phyloP scores from a whole-genome alignment of 1,284 basidiomycete species.

The Malassezia japonica region DNA sequence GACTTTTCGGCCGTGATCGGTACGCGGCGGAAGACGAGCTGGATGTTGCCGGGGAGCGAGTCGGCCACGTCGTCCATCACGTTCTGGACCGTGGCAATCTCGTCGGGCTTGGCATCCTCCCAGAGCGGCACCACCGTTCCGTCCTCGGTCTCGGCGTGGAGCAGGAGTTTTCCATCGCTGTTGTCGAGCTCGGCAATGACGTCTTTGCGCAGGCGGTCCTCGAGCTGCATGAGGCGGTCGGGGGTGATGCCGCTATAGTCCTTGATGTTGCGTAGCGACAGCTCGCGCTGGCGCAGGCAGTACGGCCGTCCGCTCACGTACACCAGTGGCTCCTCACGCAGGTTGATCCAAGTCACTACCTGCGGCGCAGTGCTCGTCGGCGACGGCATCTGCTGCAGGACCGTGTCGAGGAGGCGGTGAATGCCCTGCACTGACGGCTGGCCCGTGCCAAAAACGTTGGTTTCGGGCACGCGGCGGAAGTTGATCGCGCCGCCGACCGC shows the following conservation, averaged over 20 bases:
- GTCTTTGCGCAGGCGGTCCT: slow-evolving; percentile 83
- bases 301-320: slow-evolving; percentile 71
- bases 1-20: slow-evolving; percentile 69
- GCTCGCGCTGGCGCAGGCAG: slow-evolving; percentile 49
- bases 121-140: slow-evolving; percentile 87
- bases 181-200: slow-evolving; percentile 69
- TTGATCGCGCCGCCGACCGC: slow-evolving; percentile 79
- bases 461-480: slow-evolving; percentile 73
- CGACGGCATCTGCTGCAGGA: slow-evolving; percentile 28
- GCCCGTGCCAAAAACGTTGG: slow-evolving; percentile 60
- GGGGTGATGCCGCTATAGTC: slow-evolving; percentile 44
- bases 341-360: slow-evolving; percentile 74
- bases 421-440: slow-evolving; percentile 89
- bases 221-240: slow-evolving; percentile 50
- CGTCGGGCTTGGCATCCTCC: slow-evolving; percentile 72
- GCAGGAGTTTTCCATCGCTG: slow-evolving; percentile 75
- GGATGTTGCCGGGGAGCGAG: slow-evolving; percentile 50
- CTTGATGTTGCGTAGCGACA: slow-evolving; percentile 42
- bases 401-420: slow-evolving; percentile 62
- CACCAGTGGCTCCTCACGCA: slow-evolving; percentile 79
- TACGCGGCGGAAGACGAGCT: slow-evolving; percentile 70
- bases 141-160: slow-evolving; percentile 81
- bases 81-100: slow-evolving; percentile 77
- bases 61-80: slow-evolving; percentile 59
- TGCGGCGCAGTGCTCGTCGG: slow-evolving; percentile 49